These are phyloP conservation scores for Trichoderma afroharzianum DNA, from an alignment of 2,329 filamentous ascomycete species.

Conservation along the genomic window DNA sequence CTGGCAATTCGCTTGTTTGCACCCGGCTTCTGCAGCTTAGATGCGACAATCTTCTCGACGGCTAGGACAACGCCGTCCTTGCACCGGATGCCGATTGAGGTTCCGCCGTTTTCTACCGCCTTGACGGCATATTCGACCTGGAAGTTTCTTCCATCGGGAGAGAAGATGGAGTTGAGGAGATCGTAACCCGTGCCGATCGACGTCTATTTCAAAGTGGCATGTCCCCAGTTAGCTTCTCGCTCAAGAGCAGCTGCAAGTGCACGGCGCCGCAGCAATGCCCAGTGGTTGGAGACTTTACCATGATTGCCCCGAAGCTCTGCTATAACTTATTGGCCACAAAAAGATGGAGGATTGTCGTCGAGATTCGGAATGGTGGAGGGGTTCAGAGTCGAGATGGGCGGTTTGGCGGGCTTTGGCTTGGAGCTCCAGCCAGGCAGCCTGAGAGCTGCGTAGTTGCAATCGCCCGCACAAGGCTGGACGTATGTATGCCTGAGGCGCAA, in stretches of 20 bases:
- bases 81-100: conserved; percentile 91
- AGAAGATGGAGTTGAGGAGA: conserved; percentile 99
- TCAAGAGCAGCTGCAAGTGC: neutral
- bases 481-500: conserved; percentile 31
- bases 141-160: conserved; percentile 97
- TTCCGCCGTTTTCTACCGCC: conserved; percentile 96
- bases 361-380: conserved; percentile 11
- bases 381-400: conserved; percentile 15
- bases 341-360: neutral
- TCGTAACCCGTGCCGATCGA: conserved; percentile 99
- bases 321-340: neutral
- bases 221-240: conserved; percentile 13
- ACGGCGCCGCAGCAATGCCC: neutral
- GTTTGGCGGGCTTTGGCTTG: conserved; percentile 24
- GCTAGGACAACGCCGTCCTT: conserved; percentile 96
- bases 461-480: conserved; percentile 27
- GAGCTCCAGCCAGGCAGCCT: conserved; percentile 41
- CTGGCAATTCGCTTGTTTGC: conserved; percentile 98
- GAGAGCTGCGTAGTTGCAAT: conserved; percentile 40
- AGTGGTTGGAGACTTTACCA: conserved; percentile 11
- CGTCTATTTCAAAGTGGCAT: conserved; percentile 60
- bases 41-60: conserved; percentile 92
- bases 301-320: conserved; percentile 4
- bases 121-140: conserved; percentile 99
- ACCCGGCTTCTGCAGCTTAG: conserved; percentile 90